Evolutionary conservation across 768 basidiomycete species (phyloP).

Genomic region (Podaxis rugospora): DNA sequence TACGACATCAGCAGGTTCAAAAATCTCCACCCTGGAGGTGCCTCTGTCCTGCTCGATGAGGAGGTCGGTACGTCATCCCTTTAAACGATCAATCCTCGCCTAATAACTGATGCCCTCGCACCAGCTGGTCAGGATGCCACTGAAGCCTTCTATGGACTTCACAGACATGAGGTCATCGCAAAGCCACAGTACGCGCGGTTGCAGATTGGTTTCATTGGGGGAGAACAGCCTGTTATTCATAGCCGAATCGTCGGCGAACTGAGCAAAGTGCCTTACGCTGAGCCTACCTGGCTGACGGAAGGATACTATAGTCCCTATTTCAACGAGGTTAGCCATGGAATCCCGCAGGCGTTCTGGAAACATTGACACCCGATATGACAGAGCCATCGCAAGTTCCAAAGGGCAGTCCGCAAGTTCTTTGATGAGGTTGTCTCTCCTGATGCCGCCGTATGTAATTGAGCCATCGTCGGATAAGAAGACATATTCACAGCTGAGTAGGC

Average conservation of each 20-base stretch:
- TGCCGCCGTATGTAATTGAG: slow-evolving; percentile 30
- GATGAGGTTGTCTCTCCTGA: slow-evolving; percentile 67
- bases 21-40: slow-evolving; percentile 83
- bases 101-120: neutral
- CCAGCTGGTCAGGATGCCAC: slow-evolving; percentile 87
- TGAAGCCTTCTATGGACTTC: slow-evolving; percentile 87
- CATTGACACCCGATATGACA: slow-evolving; percentile 18
- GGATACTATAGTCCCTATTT: slow-evolving; percentile 80
- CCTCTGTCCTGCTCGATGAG: slow-evolving; percentile 66
- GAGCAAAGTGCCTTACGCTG: slow-evolving; percentile 84
- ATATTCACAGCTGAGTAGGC: slow-evolving; percentile 36
- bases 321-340: slow-evolving; percentile 48
- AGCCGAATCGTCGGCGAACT: slow-evolving; percentile 56
- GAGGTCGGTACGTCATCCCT: slow-evolving; percentile 59
- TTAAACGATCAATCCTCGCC: neutral
- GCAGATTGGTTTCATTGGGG: slow-evolving; percentile 70
- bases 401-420: slow-evolving; percentile 62
- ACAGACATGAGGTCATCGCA: slow-evolving; percentile 81
- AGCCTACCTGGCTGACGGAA: slow-evolving; percentile 72
- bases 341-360: slow-evolving; percentile 9
- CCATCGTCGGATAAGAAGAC: neutral
- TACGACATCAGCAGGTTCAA: slow-evolving; percentile 82
- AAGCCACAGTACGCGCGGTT: slow-evolving; percentile 76
- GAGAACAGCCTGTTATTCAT: slow-evolving; percentile 58
- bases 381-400: slow-evolving; percentile 62